Evolutionary conservation across 108 stramenopile genomes (phyloP).

Genomic region (Nannochloropsis salina): DNA sequence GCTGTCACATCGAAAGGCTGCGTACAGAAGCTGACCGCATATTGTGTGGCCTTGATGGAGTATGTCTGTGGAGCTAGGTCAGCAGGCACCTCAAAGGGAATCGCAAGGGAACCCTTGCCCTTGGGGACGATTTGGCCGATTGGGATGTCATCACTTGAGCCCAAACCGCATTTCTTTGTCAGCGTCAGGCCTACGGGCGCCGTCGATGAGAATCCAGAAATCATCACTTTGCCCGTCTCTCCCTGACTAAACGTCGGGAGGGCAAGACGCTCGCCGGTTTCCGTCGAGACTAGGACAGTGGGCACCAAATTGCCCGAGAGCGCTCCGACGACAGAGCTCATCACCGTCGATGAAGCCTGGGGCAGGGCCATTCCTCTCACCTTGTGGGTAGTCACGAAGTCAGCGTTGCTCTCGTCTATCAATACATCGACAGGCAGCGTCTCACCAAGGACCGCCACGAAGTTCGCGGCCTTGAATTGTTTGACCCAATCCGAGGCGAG

Average conservation of each 20-base stretch:
- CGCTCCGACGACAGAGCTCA: not conserved
- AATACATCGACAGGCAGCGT: not conserved
- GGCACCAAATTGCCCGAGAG: not conserved
- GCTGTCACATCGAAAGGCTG: constrained; percentile 3
- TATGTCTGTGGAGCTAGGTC: not conserved
- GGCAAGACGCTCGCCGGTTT: not conserved
- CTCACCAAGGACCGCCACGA: not conserved
- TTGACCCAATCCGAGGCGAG: not conserved
- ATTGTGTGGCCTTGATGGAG: constrained; percentile 5
- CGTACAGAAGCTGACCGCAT: not conserved
- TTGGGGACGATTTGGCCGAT: not conserved
- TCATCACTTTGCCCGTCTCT: not conserved
- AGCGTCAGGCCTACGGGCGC: not conserved
- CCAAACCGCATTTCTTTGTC: not conserved
- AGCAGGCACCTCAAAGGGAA: not conserved
- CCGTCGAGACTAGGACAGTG: not conserved
- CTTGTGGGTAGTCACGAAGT: constrained; percentile 1
- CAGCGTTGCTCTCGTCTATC: not conserved
- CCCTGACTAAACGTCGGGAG: not conserved
- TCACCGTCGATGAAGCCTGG: not conserved
- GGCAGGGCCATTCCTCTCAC: not conserved
- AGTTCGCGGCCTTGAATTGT: not conserved
- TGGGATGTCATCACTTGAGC: not conserved
- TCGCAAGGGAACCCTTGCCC: not conserved
- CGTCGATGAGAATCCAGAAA: not conserved